These are phyloP conservation scores for Leptographium procerum DNA, from an alignment of 2,329 filamentous ascomycete genomes.

Conservation along the genomic window DNA sequence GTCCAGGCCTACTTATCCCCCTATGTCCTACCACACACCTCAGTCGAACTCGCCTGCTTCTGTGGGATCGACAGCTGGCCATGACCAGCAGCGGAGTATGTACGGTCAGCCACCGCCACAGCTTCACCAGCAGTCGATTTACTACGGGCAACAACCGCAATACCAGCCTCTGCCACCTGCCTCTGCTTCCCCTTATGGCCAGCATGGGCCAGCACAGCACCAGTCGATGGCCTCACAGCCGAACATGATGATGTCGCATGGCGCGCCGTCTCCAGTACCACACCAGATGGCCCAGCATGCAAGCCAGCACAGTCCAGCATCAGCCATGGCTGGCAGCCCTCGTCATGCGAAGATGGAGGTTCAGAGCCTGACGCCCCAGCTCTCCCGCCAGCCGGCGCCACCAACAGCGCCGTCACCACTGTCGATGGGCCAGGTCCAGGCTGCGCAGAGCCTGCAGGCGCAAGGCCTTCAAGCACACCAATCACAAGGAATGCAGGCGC, in stretches of 20 bases:
- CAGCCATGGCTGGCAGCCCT: constrained; percentile 49
- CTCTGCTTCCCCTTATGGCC: constrained; percentile 48
- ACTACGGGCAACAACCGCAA: constrained; percentile 52
- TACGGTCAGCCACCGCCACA: constrained; percentile 73
- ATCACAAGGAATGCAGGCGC: constrained; percentile 3
- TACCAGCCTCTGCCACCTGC: constrained; percentile 58
- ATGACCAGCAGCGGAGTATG: constrained; percentile 81
- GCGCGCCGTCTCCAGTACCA: constrained; percentile 30
- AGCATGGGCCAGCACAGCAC: constrained; percentile 43
- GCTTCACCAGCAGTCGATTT: constrained; percentile 71
- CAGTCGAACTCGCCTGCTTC: constrained; percentile 92
- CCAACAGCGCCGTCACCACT: constrained; percentile 10
- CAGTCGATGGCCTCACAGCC: constrained; percentile 53
- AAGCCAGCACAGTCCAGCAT: constrained; percentile 44
- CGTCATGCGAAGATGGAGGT: constrained; percentile 51
- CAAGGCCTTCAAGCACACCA: constrained; percentile 15
- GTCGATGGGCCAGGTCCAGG: constrained; percentile 23
- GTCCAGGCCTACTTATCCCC: constrained; percentile 74
- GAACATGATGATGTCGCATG: constrained; percentile 56
- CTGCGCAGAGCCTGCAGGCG: constrained; percentile 23
- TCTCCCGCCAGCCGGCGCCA: constrained; percentile 45
- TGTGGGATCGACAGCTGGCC: constrained; percentile 76
- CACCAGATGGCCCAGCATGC: constrained; percentile 49
- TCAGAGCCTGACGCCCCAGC: constrained; percentile 44
- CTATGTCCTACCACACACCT: constrained; percentile 83